Evolutionary conservation across 2,329 filamentous ascomycete genomes (phyloP).

Genomic region (Aspergillus aculeatus): DNA sequence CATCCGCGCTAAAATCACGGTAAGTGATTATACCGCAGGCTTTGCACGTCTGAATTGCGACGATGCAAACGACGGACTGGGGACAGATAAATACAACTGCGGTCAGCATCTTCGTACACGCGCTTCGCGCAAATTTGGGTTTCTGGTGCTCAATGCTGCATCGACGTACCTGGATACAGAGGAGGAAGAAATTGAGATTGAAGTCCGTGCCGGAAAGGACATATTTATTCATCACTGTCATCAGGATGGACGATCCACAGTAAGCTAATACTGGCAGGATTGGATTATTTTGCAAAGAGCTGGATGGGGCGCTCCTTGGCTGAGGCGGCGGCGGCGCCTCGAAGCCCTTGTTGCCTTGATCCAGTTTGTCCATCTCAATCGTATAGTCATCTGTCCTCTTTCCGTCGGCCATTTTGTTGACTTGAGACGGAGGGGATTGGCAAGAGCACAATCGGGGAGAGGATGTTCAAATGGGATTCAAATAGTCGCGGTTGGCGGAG

Average conservation of each 20-base stretch:
- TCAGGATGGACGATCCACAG: slow-evolving; percentile 93
- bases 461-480: slow-evolving; percentile 4
- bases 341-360: slow-evolving; percentile 51
- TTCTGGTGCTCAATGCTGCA: not conserved
- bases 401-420: slow-evolving; percentile 72
- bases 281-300: slow-evolving; percentile 69
- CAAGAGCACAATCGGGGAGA: slow-evolving; percentile 5
- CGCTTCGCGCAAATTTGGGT: not conserved
- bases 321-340: slow-evolving; percentile 40
- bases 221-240: slow-evolving; percentile 99
- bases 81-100: not conserved
- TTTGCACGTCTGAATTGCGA: slow-evolving; percentile 80
- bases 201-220: slow-evolving; percentile 86
- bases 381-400: slow-evolving; percentile 79
- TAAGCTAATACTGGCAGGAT: slow-evolving; percentile 81
- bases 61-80: slow-evolving; percentile 84
- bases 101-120: not conserved
- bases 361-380: slow-evolving; percentile 65
- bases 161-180: slow-evolving; percentile 78
- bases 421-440: slow-evolving; percentile 3
- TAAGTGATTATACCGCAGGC: slow-evolving; percentile 77
- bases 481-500: slow-evolving; percentile 1
- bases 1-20: slow-evolving; percentile 78
- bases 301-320: slow-evolving; percentile 36
- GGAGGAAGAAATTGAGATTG: slow-evolving; percentile 95